Evolutionary conservation across 2,329 filamentous ascomycete species (phyloP).

Genomic region (Monilinia aucupariae): DNA sequence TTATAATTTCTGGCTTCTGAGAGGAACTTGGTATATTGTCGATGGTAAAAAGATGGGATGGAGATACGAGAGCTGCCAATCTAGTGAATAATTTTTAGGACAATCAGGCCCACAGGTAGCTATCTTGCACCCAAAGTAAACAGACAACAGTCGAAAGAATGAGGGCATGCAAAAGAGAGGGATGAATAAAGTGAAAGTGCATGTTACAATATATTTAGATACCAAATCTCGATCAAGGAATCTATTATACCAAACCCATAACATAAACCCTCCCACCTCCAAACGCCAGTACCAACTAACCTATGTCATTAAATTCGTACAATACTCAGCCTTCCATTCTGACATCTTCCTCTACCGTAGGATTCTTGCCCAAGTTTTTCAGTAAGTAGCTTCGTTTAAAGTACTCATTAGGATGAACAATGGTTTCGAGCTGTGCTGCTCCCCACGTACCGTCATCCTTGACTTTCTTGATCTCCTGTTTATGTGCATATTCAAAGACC

Average conservation of each 20-base stretch:
- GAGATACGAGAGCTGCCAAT: not conserved
- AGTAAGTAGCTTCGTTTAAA: constrained; percentile 91
- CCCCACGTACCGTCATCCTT: constrained; percentile 70
- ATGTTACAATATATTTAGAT: not conserved
- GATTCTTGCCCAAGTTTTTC: constrained; percentile 59
- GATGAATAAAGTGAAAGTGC: not conserved
- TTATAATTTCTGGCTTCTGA: not conserved
- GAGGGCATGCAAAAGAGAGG: not conserved
- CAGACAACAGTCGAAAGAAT: not conserved
- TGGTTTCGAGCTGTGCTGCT: constrained; percentile 78
- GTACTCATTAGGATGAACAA: constrained; percentile 95
- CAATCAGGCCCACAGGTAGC: no score
- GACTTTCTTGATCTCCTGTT: constrained; percentile 67
- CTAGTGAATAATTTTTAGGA: not conserved
- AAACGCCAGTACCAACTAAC: constrained; percentile 11
- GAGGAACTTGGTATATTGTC: not conserved
- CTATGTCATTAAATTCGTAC: constrained; percentile 2
- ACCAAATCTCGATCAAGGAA: not conserved
- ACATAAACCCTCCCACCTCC: not conserved
- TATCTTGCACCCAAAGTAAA: not conserved
- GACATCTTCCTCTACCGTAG: constrained; percentile 5
- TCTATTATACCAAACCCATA: constrained; percentile 1
- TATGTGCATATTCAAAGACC: constrained; percentile 86
- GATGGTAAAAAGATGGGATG: not conserved
- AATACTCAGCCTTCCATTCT: constrained; percentile 15